Base-by-base conservation (phyloP, 1,284 basidiomycete genomes). In the Austropuccinia psidii region DNA sequence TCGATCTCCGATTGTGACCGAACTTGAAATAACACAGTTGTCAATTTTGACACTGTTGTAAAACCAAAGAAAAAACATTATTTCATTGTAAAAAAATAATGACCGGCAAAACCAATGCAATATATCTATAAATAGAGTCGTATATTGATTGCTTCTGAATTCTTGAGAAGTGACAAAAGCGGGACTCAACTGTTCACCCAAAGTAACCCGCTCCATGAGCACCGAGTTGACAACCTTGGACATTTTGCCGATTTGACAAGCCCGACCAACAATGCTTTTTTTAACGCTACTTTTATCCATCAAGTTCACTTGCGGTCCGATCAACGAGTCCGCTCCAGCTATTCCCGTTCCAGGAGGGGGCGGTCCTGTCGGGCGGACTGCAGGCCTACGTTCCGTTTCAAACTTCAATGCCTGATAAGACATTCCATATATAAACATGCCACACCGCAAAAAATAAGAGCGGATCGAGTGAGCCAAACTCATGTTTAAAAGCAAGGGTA, bases 101-200 rank as follows among this genome's bases (percentile, higher is more conserved):
- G 21, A 29, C 21, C 24, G 29, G 60, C 11, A 68, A n/a, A n/a
- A n/a, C n/a, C n/a, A n/a, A n/a, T n/a, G n/a, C n/a, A n/a, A n/a
- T n/a, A n/a, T n/a, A n/a, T n/a, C n/a, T n/a, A n/a, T n/a, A n/a
- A n/a, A n/a, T n/a, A n/a, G n/a, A n/a, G n/a, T n/a, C n/a, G n/a
- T n/a, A n/a, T n/a, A n/a, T n/a, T n/a, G n/a, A n/a, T n/a, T n/a
- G n/a, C n/a, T n/a, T 9, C 41, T 45, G 9, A 11, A 45, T 11
- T n/a, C n/a, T n/a, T n/a, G n/a, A n/a, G n/a, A n/a, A n/a, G n/a
- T n/a, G n/a, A n/a, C n/a, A 31, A 13, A 29, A 9, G 11, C 21
- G 17, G 5, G 7, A 62, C 69, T 52, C 11, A 64, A 72, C 69
- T 72, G 55, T 52, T 72, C 69, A 24, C 69, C 68, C 17, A 72